Evolutionary conservation across 2,329 filamentous ascomycete species (phyloP).

Genomic region (Raffaelea ambrosiae): DNA sequence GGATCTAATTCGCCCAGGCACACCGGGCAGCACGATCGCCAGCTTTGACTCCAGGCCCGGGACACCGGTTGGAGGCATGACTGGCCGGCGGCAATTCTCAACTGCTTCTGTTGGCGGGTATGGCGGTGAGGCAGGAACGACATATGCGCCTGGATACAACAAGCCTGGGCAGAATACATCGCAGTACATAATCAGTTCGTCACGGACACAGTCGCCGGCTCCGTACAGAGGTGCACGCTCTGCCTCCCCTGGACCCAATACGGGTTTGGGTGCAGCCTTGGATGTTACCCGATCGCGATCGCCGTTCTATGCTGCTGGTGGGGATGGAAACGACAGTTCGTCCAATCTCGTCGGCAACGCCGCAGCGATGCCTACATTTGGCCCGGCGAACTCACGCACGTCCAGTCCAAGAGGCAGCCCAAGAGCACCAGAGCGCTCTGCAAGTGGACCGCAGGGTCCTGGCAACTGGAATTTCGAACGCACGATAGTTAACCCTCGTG

Average conservation of each 20-base stretch:
- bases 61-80: slow-evolving; percentile 36
- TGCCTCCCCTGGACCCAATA: slow-evolving; percentile 13
- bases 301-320: slow-evolving; percentile 33
- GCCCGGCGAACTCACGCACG: not conserved
- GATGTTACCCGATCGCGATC: slow-evolving; percentile 28
- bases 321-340: slow-evolving; percentile 43
- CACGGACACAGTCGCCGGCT: slow-evolving; percentile 9
- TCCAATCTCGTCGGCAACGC: slow-evolving; percentile 45
- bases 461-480: slow-evolving; percentile 16
- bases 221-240: slow-evolving; percentile 6
- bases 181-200: not conserved
- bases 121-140: slow-evolving; percentile 7
- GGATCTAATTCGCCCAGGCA: slow-evolving; percentile 53
- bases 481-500: slow-evolving; percentile 23
- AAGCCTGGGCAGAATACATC: slow-evolving; percentile 6
- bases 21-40: slow-evolving; percentile 43
- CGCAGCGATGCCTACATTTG: slow-evolving; percentile 38
- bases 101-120: not conserved
- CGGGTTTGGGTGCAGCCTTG: slow-evolving; percentile 14
- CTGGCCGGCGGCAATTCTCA: slow-evolving; percentile 15
- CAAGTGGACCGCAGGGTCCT: not conserved
- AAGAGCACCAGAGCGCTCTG: no score
- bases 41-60: slow-evolving; percentile 39
- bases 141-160: slow-evolving; percentile 13
- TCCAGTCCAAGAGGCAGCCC: no score